These are phyloP conservation scores for Rhododendron ovatum DNA, from an alignment of 148 eudicot species.

Conservation along the genomic window DNA sequence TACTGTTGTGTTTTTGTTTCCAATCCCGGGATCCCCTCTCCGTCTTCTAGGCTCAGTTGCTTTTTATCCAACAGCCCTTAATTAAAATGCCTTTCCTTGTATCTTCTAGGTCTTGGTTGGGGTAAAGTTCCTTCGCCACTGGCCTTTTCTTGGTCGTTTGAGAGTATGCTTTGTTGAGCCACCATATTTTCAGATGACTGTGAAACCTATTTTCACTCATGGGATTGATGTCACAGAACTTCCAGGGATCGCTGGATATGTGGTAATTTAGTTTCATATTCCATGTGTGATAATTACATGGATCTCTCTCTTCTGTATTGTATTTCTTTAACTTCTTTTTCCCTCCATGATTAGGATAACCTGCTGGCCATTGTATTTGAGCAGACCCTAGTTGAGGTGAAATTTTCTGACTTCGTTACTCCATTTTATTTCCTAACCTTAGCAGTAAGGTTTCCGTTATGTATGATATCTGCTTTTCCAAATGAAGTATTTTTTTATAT, in stretches of 20 bases:
- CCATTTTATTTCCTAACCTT: neutral
- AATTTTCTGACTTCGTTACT: conserved; percentile 11
- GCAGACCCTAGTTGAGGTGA: conserved; percentile 95
- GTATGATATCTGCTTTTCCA: neutral
- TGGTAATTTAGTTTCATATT: conserved; percentile 34
- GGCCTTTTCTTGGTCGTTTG: conserved; percentile 91
- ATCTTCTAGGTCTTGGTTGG: conserved; percentile 79
- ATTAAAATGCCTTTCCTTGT: conserved; percentile 1
- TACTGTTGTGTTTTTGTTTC: neutral
- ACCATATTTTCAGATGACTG: conserved; percentile 92
- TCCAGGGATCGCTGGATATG: conserved; percentile 98
- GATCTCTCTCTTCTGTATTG: neutral
- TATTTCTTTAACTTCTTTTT: neutral
- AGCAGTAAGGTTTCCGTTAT: neutral
- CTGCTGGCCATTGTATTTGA: conserved; percentile 81
- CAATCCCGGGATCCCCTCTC: too few relatives aligned
- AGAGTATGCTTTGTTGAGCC: conserved; percentile 93
- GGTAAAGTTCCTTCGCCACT: conserved; percentile 71
- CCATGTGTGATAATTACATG: neutral
- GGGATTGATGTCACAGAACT: conserved; percentile 90
- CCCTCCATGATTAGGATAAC: conserved; percentile 54
- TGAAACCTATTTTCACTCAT: conserved; percentile 76
- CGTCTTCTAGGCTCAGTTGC: too few relatives aligned
- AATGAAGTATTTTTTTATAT: neutral
- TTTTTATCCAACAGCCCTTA: neutral